Evolutionary conservation across 2,329 filamentous ascomycete genomes (phyloP).

Genomic region (Trichoderma sp.): DNA sequence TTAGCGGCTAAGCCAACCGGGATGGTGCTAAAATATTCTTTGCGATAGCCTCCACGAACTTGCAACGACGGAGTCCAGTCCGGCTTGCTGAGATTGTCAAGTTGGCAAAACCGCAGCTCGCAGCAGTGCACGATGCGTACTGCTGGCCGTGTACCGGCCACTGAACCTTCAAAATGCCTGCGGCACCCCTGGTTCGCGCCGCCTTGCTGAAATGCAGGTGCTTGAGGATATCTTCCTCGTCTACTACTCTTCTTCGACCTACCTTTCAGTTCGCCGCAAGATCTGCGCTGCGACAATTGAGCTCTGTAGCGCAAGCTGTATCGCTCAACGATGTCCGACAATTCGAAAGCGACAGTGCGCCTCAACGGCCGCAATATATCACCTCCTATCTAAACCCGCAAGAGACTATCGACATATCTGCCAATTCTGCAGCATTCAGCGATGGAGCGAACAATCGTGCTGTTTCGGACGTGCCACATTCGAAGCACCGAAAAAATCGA

Average conservation of each 20-base stretch:
- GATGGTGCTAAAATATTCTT: slow-evolving; percentile 18
- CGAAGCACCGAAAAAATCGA: not conserved
- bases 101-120: not conserved
- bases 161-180: slow-evolving; percentile 27
- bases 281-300: not conserved
- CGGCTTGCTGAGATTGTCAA: not conserved
- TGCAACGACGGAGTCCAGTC: not conserved
- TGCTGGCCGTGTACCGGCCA: slow-evolving; percentile 17
- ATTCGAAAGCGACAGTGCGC: slow-evolving; percentile 1
- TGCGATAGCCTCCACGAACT: not conserved
- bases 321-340: not conserved
- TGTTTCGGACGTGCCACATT: not conserved
- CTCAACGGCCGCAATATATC: not conserved
- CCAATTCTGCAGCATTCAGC: not conserved
- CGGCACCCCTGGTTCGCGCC: slow-evolving; percentile 31
- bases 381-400: not conserved
- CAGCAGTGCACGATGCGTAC: slow-evolving; percentile 24
- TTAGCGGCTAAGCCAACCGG: slow-evolving; percentile 23
- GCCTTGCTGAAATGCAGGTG: slow-evolving; percentile 31
- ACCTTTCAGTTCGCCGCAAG: not conserved
- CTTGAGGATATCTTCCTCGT: slow-evolving; percentile 18
- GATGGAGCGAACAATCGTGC: not conserved
- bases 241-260: not conserved
- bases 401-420: not conserved
- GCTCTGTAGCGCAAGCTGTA: not conserved